Conservation (phyloP, 2,329 filamentous ascomycete species). For the Blastomyces silverae region DNA sequence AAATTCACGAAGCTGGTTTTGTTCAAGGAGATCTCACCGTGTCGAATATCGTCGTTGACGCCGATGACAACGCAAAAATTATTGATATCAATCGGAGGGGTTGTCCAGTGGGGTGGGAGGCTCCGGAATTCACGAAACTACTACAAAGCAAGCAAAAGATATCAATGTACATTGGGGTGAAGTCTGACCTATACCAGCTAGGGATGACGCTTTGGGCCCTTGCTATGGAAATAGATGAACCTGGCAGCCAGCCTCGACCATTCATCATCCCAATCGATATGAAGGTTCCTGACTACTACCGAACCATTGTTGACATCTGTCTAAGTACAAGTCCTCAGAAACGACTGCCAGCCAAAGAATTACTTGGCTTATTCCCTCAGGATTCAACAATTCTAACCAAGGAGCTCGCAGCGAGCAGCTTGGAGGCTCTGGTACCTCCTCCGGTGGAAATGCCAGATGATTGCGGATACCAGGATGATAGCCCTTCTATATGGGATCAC, state of each 20-base stretch:
- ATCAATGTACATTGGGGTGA: conserved; percentile 95
- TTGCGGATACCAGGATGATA: conserved; percentile 18
- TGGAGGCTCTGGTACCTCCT: neutral
- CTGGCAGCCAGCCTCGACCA: conserved; percentile 69
- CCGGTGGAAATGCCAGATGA: conserved; percentile 17
- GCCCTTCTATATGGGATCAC: conserved; percentile 13
- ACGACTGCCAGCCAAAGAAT: conserved; percentile 63
- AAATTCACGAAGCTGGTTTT: conserved; percentile 92
- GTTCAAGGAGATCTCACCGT: conserved; percentile 97
- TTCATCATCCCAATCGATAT: conserved; percentile 52
- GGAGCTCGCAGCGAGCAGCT: neutral
- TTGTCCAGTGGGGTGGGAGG: conserved; percentile 97
- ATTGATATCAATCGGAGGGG: conserved; percentile 97
- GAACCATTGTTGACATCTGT: conserved; percentile 66
- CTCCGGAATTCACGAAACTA: conserved; percentile 78
- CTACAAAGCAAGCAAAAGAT: conserved; percentile 86
- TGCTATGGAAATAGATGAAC: conserved; percentile 81
- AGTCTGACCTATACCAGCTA: conserved; percentile 91
- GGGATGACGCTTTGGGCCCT: conserved; percentile 97
- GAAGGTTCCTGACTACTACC: conserved; percentile 69
- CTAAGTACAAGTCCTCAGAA: conserved; percentile 66
- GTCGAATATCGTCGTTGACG: conserved; percentile 92
- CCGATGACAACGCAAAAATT: conserved; percentile 78
- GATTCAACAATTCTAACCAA: conserved; percentile 14
- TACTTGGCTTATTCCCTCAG: conserved; percentile 62